Conservation (phyloP, 768 basidiomycete genomes). For the Mycena rebaudengoi region DNA sequence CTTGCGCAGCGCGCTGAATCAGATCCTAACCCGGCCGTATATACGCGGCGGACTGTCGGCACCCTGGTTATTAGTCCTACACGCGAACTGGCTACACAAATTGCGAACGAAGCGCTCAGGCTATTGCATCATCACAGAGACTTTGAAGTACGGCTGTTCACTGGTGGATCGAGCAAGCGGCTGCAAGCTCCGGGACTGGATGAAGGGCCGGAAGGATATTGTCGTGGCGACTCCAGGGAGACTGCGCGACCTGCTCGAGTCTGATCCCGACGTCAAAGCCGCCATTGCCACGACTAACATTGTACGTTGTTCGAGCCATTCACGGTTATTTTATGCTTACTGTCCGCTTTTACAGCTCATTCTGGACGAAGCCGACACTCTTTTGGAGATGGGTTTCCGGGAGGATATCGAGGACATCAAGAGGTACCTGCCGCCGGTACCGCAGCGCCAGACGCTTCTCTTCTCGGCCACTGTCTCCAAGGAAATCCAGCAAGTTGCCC, state of each 20-base stretch:
- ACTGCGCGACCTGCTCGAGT: constrained; percentile 74
- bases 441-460: constrained; percentile 87
- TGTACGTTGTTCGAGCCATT: constrained; percentile 57
- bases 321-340: not conserved
- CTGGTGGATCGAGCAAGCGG: constrained; percentile 77
- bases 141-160: constrained; percentile 76
- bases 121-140: constrained; percentile 67
- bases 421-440: constrained; percentile 63
- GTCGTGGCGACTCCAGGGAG: constrained; percentile 94
- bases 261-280: constrained; percentile 61
- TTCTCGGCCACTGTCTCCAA: constrained; percentile 89
- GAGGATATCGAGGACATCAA: constrained; percentile 83
- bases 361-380: constrained; percentile 91
- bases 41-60: constrained; percentile 63
- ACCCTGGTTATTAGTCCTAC: constrained; percentile 89
- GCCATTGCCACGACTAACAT: constrained; percentile 64
- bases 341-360: constrained; percentile 65
- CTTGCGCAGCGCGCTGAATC: too few species aligned
- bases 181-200: constrained; percentile 77
- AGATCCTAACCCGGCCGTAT: too few species aligned
- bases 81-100: constrained; percentile 89
- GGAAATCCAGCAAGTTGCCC: constrained; percentile 76
- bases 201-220: constrained; percentile 72
- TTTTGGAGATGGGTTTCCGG: constrained; percentile 93
- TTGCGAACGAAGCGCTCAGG: constrained; percentile 82